phyloP scores from a whole-genome alignment of 2,329 filamentous ascomycete species.

The Podosphaera xanthii region DNA sequence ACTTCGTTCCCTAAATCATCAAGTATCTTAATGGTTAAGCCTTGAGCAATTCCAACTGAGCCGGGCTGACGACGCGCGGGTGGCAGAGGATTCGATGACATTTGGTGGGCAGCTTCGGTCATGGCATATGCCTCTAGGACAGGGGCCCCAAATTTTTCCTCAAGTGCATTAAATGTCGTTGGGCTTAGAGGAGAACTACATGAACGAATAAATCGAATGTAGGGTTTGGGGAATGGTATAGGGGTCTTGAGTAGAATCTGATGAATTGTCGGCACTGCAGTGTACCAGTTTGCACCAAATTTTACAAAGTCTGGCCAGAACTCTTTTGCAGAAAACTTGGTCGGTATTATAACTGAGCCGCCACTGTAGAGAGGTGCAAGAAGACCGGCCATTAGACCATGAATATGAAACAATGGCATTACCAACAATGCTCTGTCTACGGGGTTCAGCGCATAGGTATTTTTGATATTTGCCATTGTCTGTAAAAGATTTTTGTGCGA shows the following conservation, averaged over 20 bases:
- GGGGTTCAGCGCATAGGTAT: slow-evolving; percentile 49
- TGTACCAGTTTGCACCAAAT: slow-evolving; percentile 73
- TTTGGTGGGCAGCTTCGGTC: slow-evolving; percentile 74
- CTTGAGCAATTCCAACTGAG: slow-evolving; percentile 62
- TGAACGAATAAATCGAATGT: slow-evolving; percentile 69
- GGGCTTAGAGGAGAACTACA: slow-evolving; percentile 70
- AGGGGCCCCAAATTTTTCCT: slow-evolving; percentile 51
- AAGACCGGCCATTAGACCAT: slow-evolving; percentile 66
- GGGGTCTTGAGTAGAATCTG: slow-evolving; percentile 64
- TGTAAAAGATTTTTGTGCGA: slow-evolving; percentile 61
- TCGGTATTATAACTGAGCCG: slow-evolving; percentile 57
- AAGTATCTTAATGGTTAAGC: slow-evolving; percentile 60
- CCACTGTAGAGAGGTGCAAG: slow-evolving; percentile 54
- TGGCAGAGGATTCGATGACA: slow-evolving; percentile 56
- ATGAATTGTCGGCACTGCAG: slow-evolving; percentile 79
- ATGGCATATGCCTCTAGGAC: slow-evolving; percentile 82
- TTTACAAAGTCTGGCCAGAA: slow-evolving; percentile 63
- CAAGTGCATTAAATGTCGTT: slow-evolving; percentile 58
- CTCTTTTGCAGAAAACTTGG: slow-evolving; percentile 57
- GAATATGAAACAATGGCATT: slow-evolving; percentile 81
- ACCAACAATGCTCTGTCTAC: slow-evolving; percentile 63
- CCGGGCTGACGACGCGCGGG: slow-evolving; percentile 54
- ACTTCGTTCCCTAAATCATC: slow-evolving; percentile 46
- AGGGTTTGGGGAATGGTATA: slow-evolving; percentile 40
- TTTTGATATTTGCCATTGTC: slow-evolving; percentile 65